A percentile compares a stretch with the other conserved stretches of the same genome.
These are phyloP conservation scores for Skeletonema menzelii DNA, from an alignment of 108 stramenopile species.

Conservation along the genomic window DNA sequence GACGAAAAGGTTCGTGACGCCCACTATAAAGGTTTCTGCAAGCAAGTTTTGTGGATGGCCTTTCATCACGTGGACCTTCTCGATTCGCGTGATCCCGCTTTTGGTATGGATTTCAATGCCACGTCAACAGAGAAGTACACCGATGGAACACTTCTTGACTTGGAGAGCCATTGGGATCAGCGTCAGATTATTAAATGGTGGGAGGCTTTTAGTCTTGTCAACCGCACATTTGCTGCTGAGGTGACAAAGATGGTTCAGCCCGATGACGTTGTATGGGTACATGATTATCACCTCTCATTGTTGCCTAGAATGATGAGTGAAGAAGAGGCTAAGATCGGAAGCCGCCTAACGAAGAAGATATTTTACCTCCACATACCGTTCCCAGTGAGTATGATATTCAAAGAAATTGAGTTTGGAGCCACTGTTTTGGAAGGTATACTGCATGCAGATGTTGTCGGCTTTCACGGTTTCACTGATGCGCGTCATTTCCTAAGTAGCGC, in stretches of 20 bases:
- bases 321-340: conserved; percentile 15
- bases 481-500: conserved; percentile 84
- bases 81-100: conserved; percentile 42
- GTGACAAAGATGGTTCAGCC: conserved; percentile 39
- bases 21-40: conserved; percentile 73
- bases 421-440: conserved; percentile 74
- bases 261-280: conserved; percentile 78
- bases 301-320: conserved; percentile 63
- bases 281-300: conserved; percentile 86
- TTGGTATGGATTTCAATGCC: conserved; percentile 47
- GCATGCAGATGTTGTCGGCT: conserved; percentile 78
- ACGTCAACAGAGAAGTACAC: conserved; percentile 17
- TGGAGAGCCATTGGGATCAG: conserved; percentile 49
- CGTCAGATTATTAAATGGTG: conserved; percentile 39
- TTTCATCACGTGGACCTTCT: conserved; percentile 75
- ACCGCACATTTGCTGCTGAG: conserved; percentile 54
- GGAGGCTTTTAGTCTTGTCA: conserved; percentile 58
- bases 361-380: conserved; percentile 90
- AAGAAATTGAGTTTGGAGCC: conserved; percentile 62
- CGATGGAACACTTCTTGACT: conserved; percentile 19
- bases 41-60: conserved; percentile 70
- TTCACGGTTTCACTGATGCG: conserved; percentile 89
- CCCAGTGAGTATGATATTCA: conserved; percentile 82
- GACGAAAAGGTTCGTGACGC: conserved; percentile 35
- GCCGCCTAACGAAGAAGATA: conserved; percentile 49